These are phyloP conservation scores for Sanghuangporus baumii DNA, from an alignment of 1,284 basidiomycete species.

Conservation along the genomic window DNA sequence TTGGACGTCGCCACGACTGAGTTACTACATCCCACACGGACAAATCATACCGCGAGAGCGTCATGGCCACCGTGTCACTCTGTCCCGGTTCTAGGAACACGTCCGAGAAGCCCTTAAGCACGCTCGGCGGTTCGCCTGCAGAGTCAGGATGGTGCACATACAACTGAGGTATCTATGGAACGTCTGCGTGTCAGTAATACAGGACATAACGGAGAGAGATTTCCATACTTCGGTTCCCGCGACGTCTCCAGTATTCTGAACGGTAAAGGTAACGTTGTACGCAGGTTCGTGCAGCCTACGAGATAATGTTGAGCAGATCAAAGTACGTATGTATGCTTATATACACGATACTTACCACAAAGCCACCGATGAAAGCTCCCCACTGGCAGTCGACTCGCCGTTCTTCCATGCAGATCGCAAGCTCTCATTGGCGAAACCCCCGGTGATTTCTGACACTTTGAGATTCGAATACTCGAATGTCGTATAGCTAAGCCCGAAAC, in stretches of 20 bases:
- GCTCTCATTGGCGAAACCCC: slow-evolving; percentile 16
- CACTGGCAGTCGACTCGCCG: slow-evolving; percentile 12
- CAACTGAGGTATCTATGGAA: slow-evolving; percentile 36
- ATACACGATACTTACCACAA: slow-evolving; percentile 14
- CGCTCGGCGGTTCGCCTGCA: slow-evolving; percentile 36
- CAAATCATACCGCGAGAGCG: slow-evolving; percentile 38
- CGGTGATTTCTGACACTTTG: slow-evolving; percentile 36
- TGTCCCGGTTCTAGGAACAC: slow-evolving; percentile 34
- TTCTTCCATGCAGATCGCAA: slow-evolving; percentile 15
- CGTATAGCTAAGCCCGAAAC: slow-evolving; percentile 83
- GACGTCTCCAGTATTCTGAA: slow-evolving; percentile 28
- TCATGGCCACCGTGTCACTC: slow-evolving; percentile 31
- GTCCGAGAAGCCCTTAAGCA: slow-evolving; percentile 41
- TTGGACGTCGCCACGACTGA: slow-evolving; percentile 49
- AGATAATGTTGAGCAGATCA: not conserved
- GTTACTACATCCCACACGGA: slow-evolving; percentile 41
- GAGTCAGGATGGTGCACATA: slow-evolving; percentile 37
- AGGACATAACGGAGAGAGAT: slow-evolving; percentile 30
- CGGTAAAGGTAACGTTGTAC: slow-evolving; percentile 25
- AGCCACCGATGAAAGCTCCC: slow-evolving; percentile 17
- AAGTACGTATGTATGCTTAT: not conserved
- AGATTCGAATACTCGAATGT: slow-evolving; percentile 64
- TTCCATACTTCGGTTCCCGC: slow-evolving; percentile 24
- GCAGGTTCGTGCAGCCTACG: slow-evolving; percentile 25
- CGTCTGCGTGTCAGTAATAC: slow-evolving; percentile 26